Base-by-base conservation (phyloP, 345 rosid genomes). In the Streptanthus diversifolius region DNA sequence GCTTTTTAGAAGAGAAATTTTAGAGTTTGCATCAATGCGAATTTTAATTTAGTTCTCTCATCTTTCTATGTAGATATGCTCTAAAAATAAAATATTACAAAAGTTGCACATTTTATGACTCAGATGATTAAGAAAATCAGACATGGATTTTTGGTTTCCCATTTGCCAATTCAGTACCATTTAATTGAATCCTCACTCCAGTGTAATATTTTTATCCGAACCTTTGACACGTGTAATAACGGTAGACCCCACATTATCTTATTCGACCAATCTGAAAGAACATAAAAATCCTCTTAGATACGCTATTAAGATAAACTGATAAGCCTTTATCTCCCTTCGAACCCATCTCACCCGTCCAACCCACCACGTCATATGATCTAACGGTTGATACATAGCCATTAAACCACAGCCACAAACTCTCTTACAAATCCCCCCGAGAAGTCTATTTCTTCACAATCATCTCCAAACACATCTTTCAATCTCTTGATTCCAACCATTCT, bases 391-490 rank as follows among this genome's bases (percentile, higher is more conserved):
- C 55, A 11, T 0, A 39, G 36, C 41, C 51, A 68, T 87, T 85
- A 81, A 92, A 75, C 79, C 29, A 49, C 78, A 71, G 41, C 96
- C 96, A 87, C 97, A 82, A 60, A 60, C 21, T 10, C 57, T 22
- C 55, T 43, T 64, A 55, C 64, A 73, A 73, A 74, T 21, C 44
- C 25, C 15, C 59, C n/a, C 14, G 14, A 37, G n/a, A 33, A 8
- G 61, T 39, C 55, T 61, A 19, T 62, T 62, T 64, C 75, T 40
- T 63, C 62, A 71, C 61, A 64, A 39, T 55, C 76, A 77, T 49
- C 76, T 48, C 54, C 35, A 17, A 49, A 29, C 73, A 24, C 22
- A 64, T 53, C 18, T 62, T 56, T 53, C 80, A 62, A 52, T 75
- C 79, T 69, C 75, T 76, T 76, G 75, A 63, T 54, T 76, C 59